Percentiles rank a stretch among this genome's conserved stretches.
Conservation (phyloP, 768 basidiomycete genomes). For the Leccinum rimulosum region DNA sequence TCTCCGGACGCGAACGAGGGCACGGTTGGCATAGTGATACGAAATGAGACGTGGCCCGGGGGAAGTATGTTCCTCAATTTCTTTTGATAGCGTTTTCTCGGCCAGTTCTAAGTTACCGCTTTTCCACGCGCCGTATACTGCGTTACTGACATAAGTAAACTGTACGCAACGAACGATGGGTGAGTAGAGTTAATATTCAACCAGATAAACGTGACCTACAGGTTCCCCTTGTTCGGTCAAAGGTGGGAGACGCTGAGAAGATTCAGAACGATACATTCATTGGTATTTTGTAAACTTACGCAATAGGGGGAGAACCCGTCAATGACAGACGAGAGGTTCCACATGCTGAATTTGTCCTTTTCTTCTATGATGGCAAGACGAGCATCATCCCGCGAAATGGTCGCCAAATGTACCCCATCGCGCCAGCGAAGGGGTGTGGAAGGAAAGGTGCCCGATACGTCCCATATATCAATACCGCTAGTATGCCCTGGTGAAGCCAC, state of each 20-base stretch:
- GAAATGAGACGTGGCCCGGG: background rate
- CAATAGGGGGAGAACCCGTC: background rate
- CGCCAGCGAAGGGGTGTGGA: constrained; percentile 2
- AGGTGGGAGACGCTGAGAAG: constrained; percentile 8
- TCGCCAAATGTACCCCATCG: background rate
- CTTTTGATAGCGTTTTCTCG: constrained; percentile 9
- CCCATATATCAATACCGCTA: constrained; percentile 13
- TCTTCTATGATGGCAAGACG: constrained; percentile 1
- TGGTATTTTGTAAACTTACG: background rate
- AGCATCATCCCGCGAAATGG: constrained; percentile 5
- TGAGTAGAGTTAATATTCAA: background rate
- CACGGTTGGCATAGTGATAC: constrained; percentile 13
- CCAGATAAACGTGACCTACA: background rate
- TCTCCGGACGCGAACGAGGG: constrained; percentile 11
- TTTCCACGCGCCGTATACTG: constrained; percentile 6
- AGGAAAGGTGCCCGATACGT: background rate
- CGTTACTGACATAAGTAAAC: constrained; percentile 13
- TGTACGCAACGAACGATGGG: background rate
- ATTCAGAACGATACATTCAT: background rate
- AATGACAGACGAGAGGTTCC: background rate
- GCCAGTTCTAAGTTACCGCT: background rate
- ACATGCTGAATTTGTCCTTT: background rate
- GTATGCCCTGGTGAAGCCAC: background rate
- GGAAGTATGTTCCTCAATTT: constrained; percentile 5
- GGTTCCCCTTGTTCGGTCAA: background rate